Evolutionary conservation across 129 eudicot genomes (phyloP), one percentile per base, ranked within the genome.

Genomic region (Pulicaria dysenterica): DNA sequence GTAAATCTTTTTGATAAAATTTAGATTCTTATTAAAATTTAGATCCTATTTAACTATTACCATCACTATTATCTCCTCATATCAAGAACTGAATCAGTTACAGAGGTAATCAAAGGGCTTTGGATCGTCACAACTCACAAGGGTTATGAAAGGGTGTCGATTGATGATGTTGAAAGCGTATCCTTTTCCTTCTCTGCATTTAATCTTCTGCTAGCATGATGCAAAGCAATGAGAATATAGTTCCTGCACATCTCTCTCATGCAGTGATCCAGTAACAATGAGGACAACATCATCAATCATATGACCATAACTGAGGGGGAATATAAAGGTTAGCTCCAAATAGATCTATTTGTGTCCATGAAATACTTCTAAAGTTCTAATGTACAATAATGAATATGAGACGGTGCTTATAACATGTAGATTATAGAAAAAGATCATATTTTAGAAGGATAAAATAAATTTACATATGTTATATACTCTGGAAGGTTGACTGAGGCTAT

Each of bases 281-380:
- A 92, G 92, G 64, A 92, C 98, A 81, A 89, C 96, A 83, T 89
- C 89, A 74, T 92, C 97, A 65, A 92, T 92, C 97, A 92, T 92
- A 87, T 92, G 97, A 60, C 97, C 97, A 70, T 92, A 92, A 58
- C 97, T 89, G 83, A 51, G 37, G 36, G 39, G 46, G 5, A 59
- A 51, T 47, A 44, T n/a, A 67, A 34, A 53, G 8, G 19, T 64
- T 38, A 77, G 66, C 43, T 10, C 4, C 19, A 2, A 11, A 8
- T 5, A 17, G 7, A 61, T 14, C 67, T n/a, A 40, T 61, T 61
- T 38, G 48, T 24, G 67, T 7, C 16, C 67, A 61, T 6, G 39
- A 13, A 39, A 34, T 34, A 61, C 6, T 2, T 43, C 3, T 11
- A 58, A 12, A 7, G 12, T 34, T 16, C 11, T 36, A 10, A 9